Conservation (phyloP, 768 basidiomycete species). For the Hebeloma cylindrosporum region DNA sequence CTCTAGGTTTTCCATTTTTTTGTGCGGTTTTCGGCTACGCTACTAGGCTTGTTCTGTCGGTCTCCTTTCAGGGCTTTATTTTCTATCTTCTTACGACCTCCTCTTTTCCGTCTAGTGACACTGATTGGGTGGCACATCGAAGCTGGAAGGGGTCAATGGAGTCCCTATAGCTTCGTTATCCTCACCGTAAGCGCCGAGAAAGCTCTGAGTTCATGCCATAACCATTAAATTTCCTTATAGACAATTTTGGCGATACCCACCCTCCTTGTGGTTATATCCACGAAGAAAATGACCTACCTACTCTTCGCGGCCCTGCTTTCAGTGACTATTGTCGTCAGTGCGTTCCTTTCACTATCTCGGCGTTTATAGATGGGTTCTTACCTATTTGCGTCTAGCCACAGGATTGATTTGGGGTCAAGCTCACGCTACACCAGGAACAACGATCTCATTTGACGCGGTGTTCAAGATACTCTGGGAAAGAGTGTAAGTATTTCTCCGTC, state of each 20-base stretch:
- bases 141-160: conserved; percentile 27
- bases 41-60: conserved; percentile 30
- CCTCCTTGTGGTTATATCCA: conserved; percentile 28
- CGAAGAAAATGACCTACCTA: conserved; percentile 5
- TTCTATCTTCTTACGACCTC: neutral
- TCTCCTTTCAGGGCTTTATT: neutral
- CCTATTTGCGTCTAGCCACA: no score
- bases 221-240: conserved; percentile 17
- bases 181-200: conserved; percentile 30
- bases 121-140: conserved; percentile 39
- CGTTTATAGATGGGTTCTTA: no score
- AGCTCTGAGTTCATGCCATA: neutral
- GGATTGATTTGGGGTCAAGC: neutral
- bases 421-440: neutral
- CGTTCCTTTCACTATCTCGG: neutral
- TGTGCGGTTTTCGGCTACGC: conserved; percentile 20
- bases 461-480: conserved; percentile 1
- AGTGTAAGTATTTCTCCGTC: neutral
- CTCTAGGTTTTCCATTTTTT: neutral
- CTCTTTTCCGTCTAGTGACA: conserved; percentile 20
- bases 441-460: neutral
- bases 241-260: conserved; percentile 32
- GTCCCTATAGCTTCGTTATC: conserved; percentile 35
- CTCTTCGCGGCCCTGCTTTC: conserved; percentile 4
- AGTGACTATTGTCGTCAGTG: neutral